Conservation (phyloP, 768 basidiomycete genomes). For the Coprinopsis marcescibilis region DNA sequence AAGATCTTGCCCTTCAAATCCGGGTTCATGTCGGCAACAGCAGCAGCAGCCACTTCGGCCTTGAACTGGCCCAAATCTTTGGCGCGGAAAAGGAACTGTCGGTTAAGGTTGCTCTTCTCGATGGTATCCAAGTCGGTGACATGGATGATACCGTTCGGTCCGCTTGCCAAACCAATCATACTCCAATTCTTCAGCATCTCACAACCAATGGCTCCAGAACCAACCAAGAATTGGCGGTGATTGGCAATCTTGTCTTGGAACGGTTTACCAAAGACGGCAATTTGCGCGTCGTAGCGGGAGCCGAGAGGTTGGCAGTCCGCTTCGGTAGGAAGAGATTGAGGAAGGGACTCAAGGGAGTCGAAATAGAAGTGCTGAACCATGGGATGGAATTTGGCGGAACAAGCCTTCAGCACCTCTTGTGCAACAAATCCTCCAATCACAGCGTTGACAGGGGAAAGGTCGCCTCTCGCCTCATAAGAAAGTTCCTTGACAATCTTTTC, state of each 20-base stretch:
- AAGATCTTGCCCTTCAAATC: constrained; percentile 81
- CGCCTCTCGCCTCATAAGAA: constrained; percentile 87
- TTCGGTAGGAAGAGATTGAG: constrained; percentile 68
- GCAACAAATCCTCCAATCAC: constrained; percentile 97
- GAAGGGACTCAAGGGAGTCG: constrained; percentile 94
- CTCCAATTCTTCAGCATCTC: constrained; percentile 99
- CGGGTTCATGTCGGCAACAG: constrained; percentile 95
- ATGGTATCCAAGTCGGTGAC: constrained; percentile 98
- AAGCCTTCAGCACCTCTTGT: constrained; percentile 95
- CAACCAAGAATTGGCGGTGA: constrained; percentile 93
- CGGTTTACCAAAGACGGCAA: constrained; percentile 88
- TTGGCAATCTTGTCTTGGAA: constrained; percentile 92
- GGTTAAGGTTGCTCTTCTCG: constrained; percentile 97
- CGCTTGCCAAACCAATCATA: constrained; percentile 92
- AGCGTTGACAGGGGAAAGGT: constrained; percentile 84
- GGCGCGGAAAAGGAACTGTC: constrained; percentile 95
- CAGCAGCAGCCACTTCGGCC: constrained; percentile 85
- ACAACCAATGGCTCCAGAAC: constrained; percentile 98
- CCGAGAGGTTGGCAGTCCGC: constrained; percentile 76
- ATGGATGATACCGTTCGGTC: constrained; percentile 73
- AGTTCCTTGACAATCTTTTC: constrained; percentile 82
- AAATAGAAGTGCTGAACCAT: constrained; percentile 95
- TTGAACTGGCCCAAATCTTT: constrained; percentile 98
- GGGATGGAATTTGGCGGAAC: constrained; percentile 96
- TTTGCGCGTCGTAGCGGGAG: constrained; percentile 88